Evolutionary conservation across 805 yeast species (phyloP).

Genomic region (Suhomyces pyralidae): DNA sequence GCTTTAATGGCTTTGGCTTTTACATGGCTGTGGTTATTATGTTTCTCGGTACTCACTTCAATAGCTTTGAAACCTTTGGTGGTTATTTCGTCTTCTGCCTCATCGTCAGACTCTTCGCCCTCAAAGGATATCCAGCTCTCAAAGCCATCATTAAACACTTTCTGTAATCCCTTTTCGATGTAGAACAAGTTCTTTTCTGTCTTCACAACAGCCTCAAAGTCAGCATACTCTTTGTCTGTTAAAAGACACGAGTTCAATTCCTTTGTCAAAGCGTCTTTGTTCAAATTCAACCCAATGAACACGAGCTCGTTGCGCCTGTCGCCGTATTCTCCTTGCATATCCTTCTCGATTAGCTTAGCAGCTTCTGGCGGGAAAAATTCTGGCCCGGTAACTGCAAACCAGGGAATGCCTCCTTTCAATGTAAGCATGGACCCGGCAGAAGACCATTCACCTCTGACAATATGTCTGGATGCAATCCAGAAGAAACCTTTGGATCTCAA

Average conservation of each 20-base stretch:
- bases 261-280: constrained; percentile 23
- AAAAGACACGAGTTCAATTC: constrained; percentile 38
- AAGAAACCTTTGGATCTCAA: constrained; percentile 44
- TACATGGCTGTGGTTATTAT: constrained; percentile 7
- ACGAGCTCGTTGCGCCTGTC: constrained; percentile 47
- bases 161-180: constrained; percentile 26
- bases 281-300: constrained; percentile 39
- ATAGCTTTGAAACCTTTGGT: background rate
- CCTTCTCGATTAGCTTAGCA: constrained; percentile 26
- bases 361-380: constrained; percentile 33
- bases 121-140: constrained; percentile 39
- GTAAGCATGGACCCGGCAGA: constrained; percentile 44
- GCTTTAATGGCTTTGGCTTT: constrained; percentile 4
- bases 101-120: background rate
- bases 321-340: constrained; percentile 39
- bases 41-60: constrained; percentile 4
- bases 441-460: constrained; percentile 44
- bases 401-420: constrained; percentile 40
- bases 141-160: constrained; percentile 39
- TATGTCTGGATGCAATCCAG: constrained; percentile 43
- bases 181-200: constrained; percentile 25
- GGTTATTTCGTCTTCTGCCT: constrained; percentile 1
- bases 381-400: constrained; percentile 37
- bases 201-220: constrained; percentile 24
- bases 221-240: constrained; percentile 34